These are phyloP conservation scores for Diaporthe velutina DNA, from an alignment of 2,329 filamentous ascomycete genomes.

Conservation along the genomic window DNA sequence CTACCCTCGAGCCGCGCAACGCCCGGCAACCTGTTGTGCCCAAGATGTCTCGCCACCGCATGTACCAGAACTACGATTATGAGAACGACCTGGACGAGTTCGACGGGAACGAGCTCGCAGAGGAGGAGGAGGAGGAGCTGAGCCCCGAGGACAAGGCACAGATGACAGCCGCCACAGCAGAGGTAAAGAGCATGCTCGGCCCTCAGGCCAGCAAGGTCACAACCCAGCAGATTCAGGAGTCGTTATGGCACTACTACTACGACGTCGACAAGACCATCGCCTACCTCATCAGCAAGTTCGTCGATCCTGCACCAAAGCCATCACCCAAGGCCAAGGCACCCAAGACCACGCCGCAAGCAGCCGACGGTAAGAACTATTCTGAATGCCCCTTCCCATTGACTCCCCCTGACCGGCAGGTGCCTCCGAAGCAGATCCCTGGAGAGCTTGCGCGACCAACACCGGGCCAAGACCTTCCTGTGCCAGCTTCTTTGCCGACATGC, in stretches of 20 bases:
- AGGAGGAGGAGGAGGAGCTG: conserved; percentile 60
- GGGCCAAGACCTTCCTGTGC: conserved; percentile 51
- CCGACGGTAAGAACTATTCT: conserved; percentile 42
- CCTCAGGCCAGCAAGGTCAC: conserved; percentile 68
- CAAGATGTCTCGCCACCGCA: conserved; percentile 61
- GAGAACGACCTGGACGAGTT: conserved; percentile 66
- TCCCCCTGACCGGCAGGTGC: conserved; percentile 38
- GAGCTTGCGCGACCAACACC: conserved; percentile 40
- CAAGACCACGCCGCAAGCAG: conserved; percentile 54
- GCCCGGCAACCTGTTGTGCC: neutral
- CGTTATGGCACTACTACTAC: conserved; percentile 96
- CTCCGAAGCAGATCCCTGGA: conserved; percentile 39
- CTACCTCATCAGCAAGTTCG: conserved; percentile 79
- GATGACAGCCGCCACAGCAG: conserved; percentile 74
- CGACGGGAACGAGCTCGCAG: conserved; percentile 56
- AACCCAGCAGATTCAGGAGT: conserved; percentile 81
- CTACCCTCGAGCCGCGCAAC: neutral
- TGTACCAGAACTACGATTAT: conserved; percentile 63
- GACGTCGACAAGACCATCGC: conserved; percentile 87
- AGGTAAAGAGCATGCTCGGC: conserved; percentile 77
- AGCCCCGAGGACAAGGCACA: conserved; percentile 61
- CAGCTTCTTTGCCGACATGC: conserved; percentile 84
- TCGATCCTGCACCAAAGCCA: conserved; percentile 58
- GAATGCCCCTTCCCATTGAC: conserved; percentile 30
- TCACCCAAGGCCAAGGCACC: conserved; percentile 52